Percentiles rank a stretch among this genome's conserved stretches.
Conservation (phyloP, 2,329 filamentous ascomycete genomes). For the Pseudocercospora cruenta region DNA sequence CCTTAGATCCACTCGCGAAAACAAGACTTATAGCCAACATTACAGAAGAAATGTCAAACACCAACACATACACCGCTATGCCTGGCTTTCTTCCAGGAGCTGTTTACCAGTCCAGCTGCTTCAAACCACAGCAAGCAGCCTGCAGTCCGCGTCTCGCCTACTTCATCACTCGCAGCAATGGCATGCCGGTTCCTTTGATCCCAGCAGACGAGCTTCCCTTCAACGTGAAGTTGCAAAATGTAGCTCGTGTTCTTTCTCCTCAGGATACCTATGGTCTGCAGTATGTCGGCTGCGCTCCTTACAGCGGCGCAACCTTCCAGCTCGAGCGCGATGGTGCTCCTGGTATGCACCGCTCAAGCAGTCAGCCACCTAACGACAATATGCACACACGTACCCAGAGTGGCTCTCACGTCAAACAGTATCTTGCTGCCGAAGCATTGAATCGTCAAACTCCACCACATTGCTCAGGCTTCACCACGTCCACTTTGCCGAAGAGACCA, state of each 20-base stretch:
- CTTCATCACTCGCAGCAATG: slow-evolving; percentile 45
- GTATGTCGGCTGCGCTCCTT: slow-evolving; percentile 35
- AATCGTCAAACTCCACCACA: slow-evolving; percentile 29
- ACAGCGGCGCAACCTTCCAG: slow-evolving; percentile 31
- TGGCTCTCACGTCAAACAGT: slow-evolving; percentile 20
- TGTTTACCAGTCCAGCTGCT: slow-evolving; percentile 10
- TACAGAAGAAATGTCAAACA: slow-evolving; percentile 10
- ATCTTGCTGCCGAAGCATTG: slow-evolving; percentile 29
- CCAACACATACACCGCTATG: slow-evolving; percentile 10
- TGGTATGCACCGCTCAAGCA: slow-evolving; percentile 23
- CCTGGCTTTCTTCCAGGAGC: slow-evolving; percentile 14
- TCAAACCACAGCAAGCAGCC: not conserved
- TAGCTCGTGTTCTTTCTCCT: slow-evolving; percentile 41
- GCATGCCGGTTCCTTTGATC: slow-evolving; percentile 45
- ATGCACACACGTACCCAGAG: slow-evolving; percentile 25
- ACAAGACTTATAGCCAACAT: slow-evolving; percentile 4
- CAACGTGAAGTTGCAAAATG: slow-evolving; percentile 41
- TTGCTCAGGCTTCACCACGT: not conserved
- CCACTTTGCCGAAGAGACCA: slow-evolving; percentile 15
- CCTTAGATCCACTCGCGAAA: not conserved
- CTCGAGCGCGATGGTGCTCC: slow-evolving; percentile 24
- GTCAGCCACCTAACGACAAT: slow-evolving; percentile 21
- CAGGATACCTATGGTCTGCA: slow-evolving; percentile 37
- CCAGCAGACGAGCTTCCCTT: slow-evolving; percentile 50
- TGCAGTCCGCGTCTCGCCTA: slow-evolving; percentile 34